These are phyloP conservation scores for Coprinellus aureogranulatus DNA, from an alignment of 768 basidiomycete genomes.

Conservation along the genomic window DNA sequence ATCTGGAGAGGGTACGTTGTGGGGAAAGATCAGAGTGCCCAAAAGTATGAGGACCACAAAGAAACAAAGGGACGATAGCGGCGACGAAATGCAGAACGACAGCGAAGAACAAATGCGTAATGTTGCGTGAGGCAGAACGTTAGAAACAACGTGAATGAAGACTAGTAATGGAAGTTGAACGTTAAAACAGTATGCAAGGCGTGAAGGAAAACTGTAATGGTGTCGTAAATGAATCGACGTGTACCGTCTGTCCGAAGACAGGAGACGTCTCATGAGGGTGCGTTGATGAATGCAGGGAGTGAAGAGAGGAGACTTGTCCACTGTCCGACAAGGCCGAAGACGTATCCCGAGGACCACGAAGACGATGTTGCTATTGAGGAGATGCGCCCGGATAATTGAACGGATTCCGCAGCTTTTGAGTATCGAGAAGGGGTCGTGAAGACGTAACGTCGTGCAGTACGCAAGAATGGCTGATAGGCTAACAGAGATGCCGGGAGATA, in stretches of 20 bases:
- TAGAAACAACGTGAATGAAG: slow-evolving; percentile 7
- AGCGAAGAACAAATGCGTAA: background rate
- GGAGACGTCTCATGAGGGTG: slow-evolving; percentile 11
- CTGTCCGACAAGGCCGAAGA: background rate
- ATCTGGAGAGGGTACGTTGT: slow-evolving; percentile 1
- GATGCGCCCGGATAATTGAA: background rate
- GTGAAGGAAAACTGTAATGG: slow-evolving; percentile 17
- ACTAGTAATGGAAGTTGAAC: slow-evolving; percentile 10
- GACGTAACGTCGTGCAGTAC: slow-evolving; percentile 30
- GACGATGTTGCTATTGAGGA: background rate
- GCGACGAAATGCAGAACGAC: background rate
- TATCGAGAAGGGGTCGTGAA: slow-evolving; percentile 6
- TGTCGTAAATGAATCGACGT: slow-evolving; percentile 7
- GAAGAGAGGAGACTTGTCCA: slow-evolving; percentile 16
- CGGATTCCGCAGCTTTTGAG: background rate
- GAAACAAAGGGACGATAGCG: slow-evolving; percentile 4
- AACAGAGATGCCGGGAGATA: slow-evolving; percentile 19
- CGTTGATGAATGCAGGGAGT: slow-evolving; percentile 14
- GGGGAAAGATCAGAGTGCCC: slow-evolving; percentile 12
- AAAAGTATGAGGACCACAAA: slow-evolving; percentile 13
- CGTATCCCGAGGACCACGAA: slow-evolving; percentile 5
- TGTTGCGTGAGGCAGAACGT: background rate
- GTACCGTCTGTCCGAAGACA: slow-evolving; percentile 10
- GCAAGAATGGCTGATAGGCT: slow-evolving; percentile 11
- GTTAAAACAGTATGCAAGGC: slow-evolving; percentile 9